These are phyloP conservation scores for Naganishia friedmannii DNA, from an alignment of 768 basidiomycete genomes.

Conservation along the genomic window DNA sequence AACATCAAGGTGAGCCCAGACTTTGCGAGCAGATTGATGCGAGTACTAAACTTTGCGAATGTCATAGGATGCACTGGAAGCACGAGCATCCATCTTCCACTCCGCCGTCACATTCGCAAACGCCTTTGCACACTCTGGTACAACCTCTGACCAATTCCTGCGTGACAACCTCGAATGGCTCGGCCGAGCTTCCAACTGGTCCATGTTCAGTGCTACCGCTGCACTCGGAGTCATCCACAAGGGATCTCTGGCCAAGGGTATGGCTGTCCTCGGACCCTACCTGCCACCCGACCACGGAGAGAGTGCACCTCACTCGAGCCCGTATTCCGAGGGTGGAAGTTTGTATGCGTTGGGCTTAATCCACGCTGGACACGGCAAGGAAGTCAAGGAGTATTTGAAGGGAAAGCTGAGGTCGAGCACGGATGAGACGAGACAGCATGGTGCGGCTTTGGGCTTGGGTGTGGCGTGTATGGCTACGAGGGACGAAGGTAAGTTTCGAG, in stretches of 20 bases:
- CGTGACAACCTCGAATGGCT: conserved; percentile 97
- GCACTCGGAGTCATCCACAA: conserved; percentile 97
- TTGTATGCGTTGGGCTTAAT: conserved; percentile 91
- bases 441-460: conserved; percentile 93
- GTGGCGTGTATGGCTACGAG: conserved; percentile 91
- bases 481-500: conserved; percentile 57
- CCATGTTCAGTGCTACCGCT: conserved; percentile 95
- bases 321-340: conserved; percentile 94
- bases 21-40: background rate
- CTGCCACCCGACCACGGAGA: conserved; percentile 68
- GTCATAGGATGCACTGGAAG: conserved; percentile 76
- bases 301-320: conserved; percentile 68
- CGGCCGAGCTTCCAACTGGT: conserved; percentile 91
- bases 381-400: conserved; percentile 72
- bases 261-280: conserved; percentile 88
- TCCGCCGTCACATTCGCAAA: conserved; percentile 94
- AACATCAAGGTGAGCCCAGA: conserved; percentile 69
- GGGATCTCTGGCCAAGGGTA: conserved; percentile 89
- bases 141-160: conserved; percentile 87
- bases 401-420: conserved; percentile 71
- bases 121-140: conserved; percentile 97
- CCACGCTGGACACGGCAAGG: conserved; percentile 80
- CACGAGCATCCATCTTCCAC: conserved; percentile 94
- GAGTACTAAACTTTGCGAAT: background rate
- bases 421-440: conserved; percentile 87